Base-by-base conservation (phyloP, 1,284 basidiomycete genomes). In the Laetiporus sulphureus region DNA sequence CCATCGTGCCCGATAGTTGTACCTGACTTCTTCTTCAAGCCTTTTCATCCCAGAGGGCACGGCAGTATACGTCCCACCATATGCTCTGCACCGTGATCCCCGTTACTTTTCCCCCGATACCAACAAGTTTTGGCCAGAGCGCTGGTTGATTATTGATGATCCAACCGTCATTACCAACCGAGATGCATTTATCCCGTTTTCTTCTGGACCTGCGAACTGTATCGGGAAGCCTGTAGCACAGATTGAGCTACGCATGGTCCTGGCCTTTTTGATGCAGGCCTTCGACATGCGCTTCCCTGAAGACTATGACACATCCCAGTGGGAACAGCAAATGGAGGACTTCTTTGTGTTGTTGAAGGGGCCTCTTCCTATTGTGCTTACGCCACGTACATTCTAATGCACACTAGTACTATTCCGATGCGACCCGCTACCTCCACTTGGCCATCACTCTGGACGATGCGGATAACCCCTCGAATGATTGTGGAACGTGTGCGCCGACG, bases 31-130 rank as follows among this genome's bases (percentile, higher is more conserved):
- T 19, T 11, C 11, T 15, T 8, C 11, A 18, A 41, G 39, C 20
- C 24, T 41, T 8, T 41, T 6, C 40, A 42, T 61, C 13, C 56
- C 59, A 1, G 53, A 60, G 40, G 58, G 58, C 23, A 62, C 57
- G 1, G 42, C 47, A 6, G 47, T 53, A 1, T 54, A 55, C 22
- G 48, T 59, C 34, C 55, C 55, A 33, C 48, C 47, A 16, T 62
- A 56, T 42, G 45, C 49, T 7, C 18, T 50, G 5, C 47, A 53
- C n/a, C 50, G 47, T 13, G 44, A 51, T 18, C 36, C 44, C 5
- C 45, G 42, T 2, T 46, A 51, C 32, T 53, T 51, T 36, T 43
- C 31, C 6, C 46, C 45, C 8, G 36, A 40, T n/a, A 31, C 51
- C 5, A 37, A 51, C 1, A 11, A 10, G 1, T 53, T 47, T 39